Conservation (phyloP, 1,139 yeast genomes). For the Candida pseudocylindracea region DNA sequence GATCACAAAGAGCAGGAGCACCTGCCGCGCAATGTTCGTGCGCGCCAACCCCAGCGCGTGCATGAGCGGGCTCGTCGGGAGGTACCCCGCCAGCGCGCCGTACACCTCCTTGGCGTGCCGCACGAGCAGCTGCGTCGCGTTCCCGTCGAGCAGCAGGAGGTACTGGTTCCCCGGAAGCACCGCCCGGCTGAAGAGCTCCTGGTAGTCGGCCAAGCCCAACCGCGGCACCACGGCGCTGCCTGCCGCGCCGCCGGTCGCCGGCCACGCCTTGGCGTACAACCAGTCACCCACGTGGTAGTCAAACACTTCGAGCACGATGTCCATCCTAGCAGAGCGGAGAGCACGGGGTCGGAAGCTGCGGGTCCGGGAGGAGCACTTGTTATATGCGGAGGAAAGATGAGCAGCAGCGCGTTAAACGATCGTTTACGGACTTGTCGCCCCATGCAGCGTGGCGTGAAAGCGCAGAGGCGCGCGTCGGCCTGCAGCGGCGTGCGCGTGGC, state of each 20-base stretch:
- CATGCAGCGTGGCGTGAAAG: too few species aligned
- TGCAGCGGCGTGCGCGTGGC: too few species aligned
- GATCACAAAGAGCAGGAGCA: constrained; percentile 40
- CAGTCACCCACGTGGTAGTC: constrained; percentile 58
- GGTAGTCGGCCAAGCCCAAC: background rate
- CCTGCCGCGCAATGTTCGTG: constrained; percentile 51
- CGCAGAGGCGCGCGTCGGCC: too few species aligned
- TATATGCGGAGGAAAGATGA: too few species aligned
- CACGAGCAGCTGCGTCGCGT: background rate
- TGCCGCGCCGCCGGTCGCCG: constrained; percentile 10
- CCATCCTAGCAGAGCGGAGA: constrained; percentile 32
- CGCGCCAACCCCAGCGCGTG: constrained; percentile 46
- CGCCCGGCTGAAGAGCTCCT: background rate
- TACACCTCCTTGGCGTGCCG: constrained; percentile 16
- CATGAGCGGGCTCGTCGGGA: constrained; percentile 27
- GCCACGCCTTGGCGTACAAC: constrained; percentile 32
- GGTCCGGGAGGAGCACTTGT: too few species aligned
- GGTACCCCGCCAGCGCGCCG: constrained; percentile 12
- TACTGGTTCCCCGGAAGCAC: background rate
- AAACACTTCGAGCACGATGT: constrained; percentile 59
- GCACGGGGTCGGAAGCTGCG: too few species aligned
- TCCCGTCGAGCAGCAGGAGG: background rate
- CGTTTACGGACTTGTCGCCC: too few species aligned
- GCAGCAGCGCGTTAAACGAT: too few species aligned
- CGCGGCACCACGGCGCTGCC: background rate